Evolutionary conservation across 139 green algal genomes (phyloP).

Genomic region (Spirogloea muscicola): DNA sequence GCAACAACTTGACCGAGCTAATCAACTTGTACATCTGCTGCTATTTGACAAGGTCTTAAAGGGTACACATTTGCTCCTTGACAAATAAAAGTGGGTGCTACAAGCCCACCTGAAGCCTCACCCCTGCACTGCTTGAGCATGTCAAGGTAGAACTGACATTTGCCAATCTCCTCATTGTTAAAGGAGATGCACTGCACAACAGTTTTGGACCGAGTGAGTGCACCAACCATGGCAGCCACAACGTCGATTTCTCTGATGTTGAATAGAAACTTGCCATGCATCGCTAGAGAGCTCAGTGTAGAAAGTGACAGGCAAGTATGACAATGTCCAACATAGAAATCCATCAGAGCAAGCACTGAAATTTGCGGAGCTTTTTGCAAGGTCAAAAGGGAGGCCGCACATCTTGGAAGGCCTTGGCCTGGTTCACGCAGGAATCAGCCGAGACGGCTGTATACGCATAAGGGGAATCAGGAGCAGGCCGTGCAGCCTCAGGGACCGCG

Average conservation of each 20-base stretch:
- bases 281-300: too few relatives aligned
- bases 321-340: neutral
- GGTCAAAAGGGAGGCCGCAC: too few relatives aligned
- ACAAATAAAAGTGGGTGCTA: too few relatives aligned
- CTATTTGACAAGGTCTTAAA: too few relatives aligned
- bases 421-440: slow-evolving; percentile 34
- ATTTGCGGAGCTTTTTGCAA: neutral
- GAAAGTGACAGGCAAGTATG: too few relatives aligned
- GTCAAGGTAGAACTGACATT: slow-evolving; percentile 54
- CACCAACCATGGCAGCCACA: neutral
- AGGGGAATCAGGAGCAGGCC: slow-evolving; percentile 1
- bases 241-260: neutral
- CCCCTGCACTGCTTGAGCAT: slow-evolving; percentile 50
- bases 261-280: too few relatives aligned
- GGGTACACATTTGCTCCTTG: too few relatives aligned
- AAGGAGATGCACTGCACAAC: slow-evolving; percentile 41
- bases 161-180: slow-evolving; percentile 39
- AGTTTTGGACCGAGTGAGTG: neutral
- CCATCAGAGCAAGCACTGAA: neutral
- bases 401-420: slow-evolving; percentile 49
- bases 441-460: neutral
- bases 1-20: too few relatives aligned
- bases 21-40: too few relatives aligned
- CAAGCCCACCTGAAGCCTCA: too few relatives aligned
- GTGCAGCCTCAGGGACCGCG: slow-evolving; percentile 1